Percentiles rank a stretch among this genome's conserved stretches.
These are phyloP conservation scores for Aspergillus hortae DNA, from an alignment of 2,329 filamentous ascomycete genomes.

Conservation along the genomic window DNA sequence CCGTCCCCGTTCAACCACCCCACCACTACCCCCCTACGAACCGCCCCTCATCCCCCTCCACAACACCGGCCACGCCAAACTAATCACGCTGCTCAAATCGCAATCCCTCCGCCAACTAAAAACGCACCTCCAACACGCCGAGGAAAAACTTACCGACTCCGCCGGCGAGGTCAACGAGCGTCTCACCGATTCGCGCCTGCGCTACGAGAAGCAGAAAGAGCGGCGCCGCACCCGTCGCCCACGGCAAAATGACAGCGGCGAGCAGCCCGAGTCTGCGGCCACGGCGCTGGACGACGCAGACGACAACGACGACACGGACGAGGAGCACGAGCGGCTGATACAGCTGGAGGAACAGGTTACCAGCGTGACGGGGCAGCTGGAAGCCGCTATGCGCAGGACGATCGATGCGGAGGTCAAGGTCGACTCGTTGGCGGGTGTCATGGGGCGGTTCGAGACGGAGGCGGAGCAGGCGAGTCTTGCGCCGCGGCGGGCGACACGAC, in stretches of 20 bases:
- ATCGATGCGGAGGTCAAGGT: conserved; percentile 55
- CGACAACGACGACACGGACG: conserved; percentile 28
- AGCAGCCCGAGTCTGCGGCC: conserved; percentile 16
- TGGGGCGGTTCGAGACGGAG: conserved; percentile 44
- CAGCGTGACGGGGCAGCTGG: conserved; percentile 52
- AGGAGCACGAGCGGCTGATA: conserved; percentile 40
- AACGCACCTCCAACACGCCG: conserved; percentile 47
- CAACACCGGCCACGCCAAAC: conserved; percentile 40
- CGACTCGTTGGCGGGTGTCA: conserved; percentile 40
- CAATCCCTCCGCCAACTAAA: conserved; percentile 45
- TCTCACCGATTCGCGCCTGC: conserved; percentile 37
- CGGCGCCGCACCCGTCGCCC: conserved; percentile 16
- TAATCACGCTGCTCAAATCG: conserved; percentile 44
- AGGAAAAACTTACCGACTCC: conserved; percentile 45
- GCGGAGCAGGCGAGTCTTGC: conserved; percentile 21
- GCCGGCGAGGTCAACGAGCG: conserved; percentile 57
- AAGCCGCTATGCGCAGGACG: conserved; percentile 54
- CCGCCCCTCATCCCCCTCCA: conserved; percentile 52
- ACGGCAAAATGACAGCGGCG: conserved; percentile 18
- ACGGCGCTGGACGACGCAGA: conserved; percentile 22
- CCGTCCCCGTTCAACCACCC: conserved; percentile 4
- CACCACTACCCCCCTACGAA: conserved; percentile 50
- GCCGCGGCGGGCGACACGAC: conserved; percentile 25
- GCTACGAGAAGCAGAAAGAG: conserved; percentile 36
- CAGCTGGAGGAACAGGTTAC: conserved; percentile 47